These are phyloP conservation scores for Eucalyptus fibrosa DNA, from an alignment of 345 rosid species.

Conservation along the genomic window DNA sequence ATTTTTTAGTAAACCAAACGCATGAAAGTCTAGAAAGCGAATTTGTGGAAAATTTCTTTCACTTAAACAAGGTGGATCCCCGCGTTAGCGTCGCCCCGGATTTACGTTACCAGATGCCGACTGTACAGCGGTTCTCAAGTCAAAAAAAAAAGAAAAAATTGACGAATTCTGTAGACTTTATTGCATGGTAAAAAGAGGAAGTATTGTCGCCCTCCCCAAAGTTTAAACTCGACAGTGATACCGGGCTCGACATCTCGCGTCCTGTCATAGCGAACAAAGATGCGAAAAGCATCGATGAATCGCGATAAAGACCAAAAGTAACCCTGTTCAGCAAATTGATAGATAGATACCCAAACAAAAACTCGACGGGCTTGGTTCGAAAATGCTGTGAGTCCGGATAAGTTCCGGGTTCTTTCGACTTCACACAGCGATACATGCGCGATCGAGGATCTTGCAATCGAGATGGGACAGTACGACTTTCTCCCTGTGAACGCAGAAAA, in stretches of 20 bases:
- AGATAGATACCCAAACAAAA: not conserved
- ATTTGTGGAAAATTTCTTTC: not conserved
- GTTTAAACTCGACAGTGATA: not conserved
- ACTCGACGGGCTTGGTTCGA: not conserved
- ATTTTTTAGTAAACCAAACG: not conserved
- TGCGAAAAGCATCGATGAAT: not conserved
- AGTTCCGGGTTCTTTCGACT: not conserved
- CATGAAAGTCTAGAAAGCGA: not conserved
- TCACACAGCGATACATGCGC: not conserved
- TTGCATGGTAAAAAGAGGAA: not conserved
- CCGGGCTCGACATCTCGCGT: not conserved
- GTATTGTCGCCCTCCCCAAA: not conserved
- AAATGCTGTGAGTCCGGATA: not conserved
- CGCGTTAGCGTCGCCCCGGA: fast-evolving
- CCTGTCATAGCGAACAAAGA: not conserved
- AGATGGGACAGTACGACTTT: not conserved
- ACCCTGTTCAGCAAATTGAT: not conserved
- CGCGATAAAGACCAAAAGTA: not conserved
- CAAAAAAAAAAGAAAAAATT: too few relatives aligned
- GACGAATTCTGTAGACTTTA: fast-evolving
- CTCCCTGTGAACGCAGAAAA: not conserved
- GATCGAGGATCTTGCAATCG: not conserved
- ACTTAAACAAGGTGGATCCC: not conserved
- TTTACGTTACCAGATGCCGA: fast-evolving
- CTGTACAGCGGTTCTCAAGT: too few relatives aligned